Base-by-base conservation (phyloP, 1,139 yeast species). In the Suhomyces bribrorum region DNA sequence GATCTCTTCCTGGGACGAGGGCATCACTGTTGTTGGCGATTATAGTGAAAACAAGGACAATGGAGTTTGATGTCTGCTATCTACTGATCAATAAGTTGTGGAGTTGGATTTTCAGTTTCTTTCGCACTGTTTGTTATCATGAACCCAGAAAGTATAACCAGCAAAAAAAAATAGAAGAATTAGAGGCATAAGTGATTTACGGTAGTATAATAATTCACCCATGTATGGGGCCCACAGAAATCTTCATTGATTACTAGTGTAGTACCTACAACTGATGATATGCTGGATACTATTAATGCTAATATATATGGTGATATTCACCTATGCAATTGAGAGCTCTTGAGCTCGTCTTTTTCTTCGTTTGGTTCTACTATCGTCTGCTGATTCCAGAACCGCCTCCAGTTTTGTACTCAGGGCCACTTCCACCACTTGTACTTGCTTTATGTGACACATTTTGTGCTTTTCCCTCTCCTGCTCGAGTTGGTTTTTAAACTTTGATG, bases 381-480 rank as follows among this genome's bases (percentile, higher is more conserved):
- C 33, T 9, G 22, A n/a, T n/a, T n/a, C n/a, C n/a, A n/a, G 8
- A n/a, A 4, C 26, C 8, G 11, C 16, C 14, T 13, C n/a, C 16
- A 24, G 11, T 16, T 24, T 23, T 4, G 5, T 18, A 12, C 18
- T 20, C 7, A n/a, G n/a, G n/a, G 15, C 25, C 5, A 15, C 12
- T 7, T 18, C 8, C 6, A 11, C 23, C 8, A 7, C 23, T 20
- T 20, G 23, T 8, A 20, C 23, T 5, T 14, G 12, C 14, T 31
- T 3, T 12, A 31, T 7, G 13, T 29, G 31, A 17, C 36, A 34
- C 33, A 25, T 20, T 13, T 29, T 31, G 15, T 30, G 32, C 30
- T 39, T 34, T 17, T 34, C 25, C 45, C 32, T 59, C 52, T 41
- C 62, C 62, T 30, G 48, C 30, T 25, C 33, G 29, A 29, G 34